These are phyloP conservation scores for Scedosporium dehoogii DNA, from an alignment of 2,329 filamentous ascomycete species.

Conservation along the genomic window DNA sequence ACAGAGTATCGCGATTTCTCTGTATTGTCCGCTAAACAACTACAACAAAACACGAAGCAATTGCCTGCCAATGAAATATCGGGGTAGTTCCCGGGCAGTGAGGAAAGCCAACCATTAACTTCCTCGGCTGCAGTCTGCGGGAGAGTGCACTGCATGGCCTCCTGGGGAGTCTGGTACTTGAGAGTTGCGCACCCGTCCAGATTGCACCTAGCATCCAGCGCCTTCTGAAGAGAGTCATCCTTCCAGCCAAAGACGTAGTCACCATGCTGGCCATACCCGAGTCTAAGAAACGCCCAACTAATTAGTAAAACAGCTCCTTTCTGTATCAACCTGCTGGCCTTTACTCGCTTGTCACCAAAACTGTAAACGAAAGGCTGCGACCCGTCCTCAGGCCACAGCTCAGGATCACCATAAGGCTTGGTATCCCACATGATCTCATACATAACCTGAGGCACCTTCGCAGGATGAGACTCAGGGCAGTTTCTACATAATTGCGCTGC, in stretches of 20 bases:
- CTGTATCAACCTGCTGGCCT: neutral
- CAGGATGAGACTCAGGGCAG: slow-evolving; percentile 51
- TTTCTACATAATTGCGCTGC: slow-evolving; percentile 52
- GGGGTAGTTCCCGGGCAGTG: neutral
- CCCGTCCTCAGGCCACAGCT: slow-evolving; percentile 7
- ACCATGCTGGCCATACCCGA: slow-evolving; percentile 20
- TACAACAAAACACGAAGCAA: neutral
- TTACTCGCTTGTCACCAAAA: slow-evolving; percentile 1
- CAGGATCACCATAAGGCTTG: slow-evolving; percentile 22
- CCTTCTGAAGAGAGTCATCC: slow-evolving; percentile 20
- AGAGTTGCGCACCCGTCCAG: slow-evolving; percentile 36
- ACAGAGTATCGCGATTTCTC: too few relatives aligned
- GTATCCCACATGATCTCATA: slow-evolving; percentile 46
- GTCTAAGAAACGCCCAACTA: neutral
- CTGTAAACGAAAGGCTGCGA: slow-evolving; percentile 9
- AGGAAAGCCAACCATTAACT: slow-evolving; percentile 30
- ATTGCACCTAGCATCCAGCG: slow-evolving; percentile 27
- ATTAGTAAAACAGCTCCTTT: neutral
- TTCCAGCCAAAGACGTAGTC: slow-evolving; percentile 25
- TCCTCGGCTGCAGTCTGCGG: slow-evolving; percentile 35
- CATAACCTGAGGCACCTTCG: slow-evolving; percentile 24
- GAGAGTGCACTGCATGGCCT: slow-evolving; percentile 35
- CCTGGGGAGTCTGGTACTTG: slow-evolving; percentile 31
- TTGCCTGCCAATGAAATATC: neutral
- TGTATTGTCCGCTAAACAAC: neutral